phyloP scores from a whole-genome alignment of 192 early-diverging fungal species.

The Coemansia sp. region DNA sequence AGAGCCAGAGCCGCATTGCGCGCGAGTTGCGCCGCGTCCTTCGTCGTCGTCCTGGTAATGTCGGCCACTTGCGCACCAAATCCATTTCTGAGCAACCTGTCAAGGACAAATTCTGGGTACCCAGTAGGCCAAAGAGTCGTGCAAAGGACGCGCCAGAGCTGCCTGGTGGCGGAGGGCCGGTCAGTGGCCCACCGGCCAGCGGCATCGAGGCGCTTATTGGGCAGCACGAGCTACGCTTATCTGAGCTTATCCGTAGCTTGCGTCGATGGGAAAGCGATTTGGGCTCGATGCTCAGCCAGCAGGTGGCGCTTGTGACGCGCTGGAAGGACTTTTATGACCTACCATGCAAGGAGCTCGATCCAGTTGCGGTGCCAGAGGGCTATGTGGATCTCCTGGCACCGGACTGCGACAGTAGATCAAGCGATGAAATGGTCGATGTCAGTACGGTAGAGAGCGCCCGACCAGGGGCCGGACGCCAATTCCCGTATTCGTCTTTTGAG shows the following conservation, averaged over 20 bases:
- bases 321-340: constrained; percentile 39
- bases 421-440: neutral
- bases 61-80: constrained; percentile 21
- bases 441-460: neutral
- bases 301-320: constrained; percentile 32
- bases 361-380: neutral
- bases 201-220: constrained; percentile 41
- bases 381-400: neutral
- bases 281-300: constrained; percentile 37
- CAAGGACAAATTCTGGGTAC: constrained; percentile 17
- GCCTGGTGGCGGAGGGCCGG: neutral
- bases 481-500: constrained; percentile 4
- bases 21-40: constrained; percentile 48
- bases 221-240: constrained; percentile 44
- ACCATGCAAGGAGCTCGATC: neutral
- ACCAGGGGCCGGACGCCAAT: neutral
- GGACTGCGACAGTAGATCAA: constrained; percentile 6
- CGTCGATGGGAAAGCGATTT: constrained; percentile 41
- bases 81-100: constrained; percentile 19
- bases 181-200: constrained; percentile 12
- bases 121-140: constrained; percentile 18
- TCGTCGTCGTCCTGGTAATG: constrained; percentile 36
- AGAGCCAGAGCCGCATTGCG: constrained; percentile 39
- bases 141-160: constrained; percentile 16
- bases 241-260: constrained; percentile 32